These are phyloP conservation scores for Aureobasidium uvarum DNA, from an alignment of 2,329 filamentous ascomycete genomes.

Conservation along the genomic window DNA sequence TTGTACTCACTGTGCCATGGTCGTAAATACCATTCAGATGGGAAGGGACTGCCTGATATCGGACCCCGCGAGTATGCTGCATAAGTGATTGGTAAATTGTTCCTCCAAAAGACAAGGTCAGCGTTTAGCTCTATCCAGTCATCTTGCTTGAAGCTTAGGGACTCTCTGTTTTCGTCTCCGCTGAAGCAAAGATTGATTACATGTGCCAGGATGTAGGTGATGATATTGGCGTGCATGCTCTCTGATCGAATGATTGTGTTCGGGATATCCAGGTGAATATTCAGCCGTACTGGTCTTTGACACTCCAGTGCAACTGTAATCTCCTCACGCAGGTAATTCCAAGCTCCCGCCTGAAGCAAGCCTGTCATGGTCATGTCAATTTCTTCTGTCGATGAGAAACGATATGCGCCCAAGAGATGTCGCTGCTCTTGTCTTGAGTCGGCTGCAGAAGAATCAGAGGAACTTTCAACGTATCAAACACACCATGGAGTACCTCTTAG, in stretches of 20 bases:
- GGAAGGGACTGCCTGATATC: constrained; percentile 36
- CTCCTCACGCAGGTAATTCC: constrained; percentile 55
- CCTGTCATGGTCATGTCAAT: constrained; percentile 32
- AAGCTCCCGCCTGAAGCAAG: constrained; percentile 47
- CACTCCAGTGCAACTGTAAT: constrained; percentile 54
- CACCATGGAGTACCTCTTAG: constrained; percentile 41
- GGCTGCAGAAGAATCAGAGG: not conserved
- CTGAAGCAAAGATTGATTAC: constrained; percentile 46
- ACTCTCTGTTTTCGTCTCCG: too few species aligned
- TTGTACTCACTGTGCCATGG: constrained; percentile 45
- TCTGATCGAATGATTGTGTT: constrained; percentile 32
- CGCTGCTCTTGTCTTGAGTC: constrained; percentile 42
- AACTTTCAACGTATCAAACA: not conserved
- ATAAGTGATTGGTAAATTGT: constrained; percentile 37
- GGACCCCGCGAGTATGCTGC: constrained; percentile 37
- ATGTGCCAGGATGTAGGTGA: constrained; percentile 47
- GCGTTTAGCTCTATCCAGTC: not conserved
- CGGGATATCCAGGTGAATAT: not conserved
- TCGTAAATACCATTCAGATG: constrained; percentile 44
- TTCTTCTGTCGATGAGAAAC: constrained; percentile 41
- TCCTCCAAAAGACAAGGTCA: constrained; percentile 38
- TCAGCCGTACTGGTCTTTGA: constrained; percentile 12
- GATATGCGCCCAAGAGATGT: constrained; percentile 51
- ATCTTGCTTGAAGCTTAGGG: not conserved
- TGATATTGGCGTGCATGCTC: constrained; percentile 43